A percentile compares a stretch with the other conserved stretches of the same genome.
Conservation (phyloP, 2,329 filamentous ascomycete species). For the Clonostachys rosea region DNA sequence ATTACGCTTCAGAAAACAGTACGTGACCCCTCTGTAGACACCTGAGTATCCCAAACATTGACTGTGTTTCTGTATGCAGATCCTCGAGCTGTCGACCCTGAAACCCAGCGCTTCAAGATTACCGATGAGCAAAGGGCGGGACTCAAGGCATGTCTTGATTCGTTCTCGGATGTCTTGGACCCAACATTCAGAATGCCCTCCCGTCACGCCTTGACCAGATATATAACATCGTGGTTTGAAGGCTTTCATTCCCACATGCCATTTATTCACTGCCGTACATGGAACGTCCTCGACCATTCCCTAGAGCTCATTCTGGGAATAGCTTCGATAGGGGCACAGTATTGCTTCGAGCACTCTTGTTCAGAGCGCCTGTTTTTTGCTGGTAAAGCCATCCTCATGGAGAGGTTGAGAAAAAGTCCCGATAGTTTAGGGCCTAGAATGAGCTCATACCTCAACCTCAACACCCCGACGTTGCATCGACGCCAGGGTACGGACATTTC, state of each 20-base stretch:
- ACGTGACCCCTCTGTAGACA: not conserved
- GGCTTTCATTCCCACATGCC: constrained; percentile 30
- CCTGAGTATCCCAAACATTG: too few relatives aligned
- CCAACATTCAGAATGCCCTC: constrained; percentile 24
- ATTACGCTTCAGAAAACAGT: not conserved
- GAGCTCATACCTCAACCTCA: constrained; percentile 12
- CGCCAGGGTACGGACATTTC: not conserved
- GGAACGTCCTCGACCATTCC: constrained; percentile 19
- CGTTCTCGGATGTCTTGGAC: constrained; percentile 18
- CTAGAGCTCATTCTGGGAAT: constrained; percentile 24
- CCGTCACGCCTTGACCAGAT: constrained; percentile 25
- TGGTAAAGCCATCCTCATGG: constrained; percentile 20
- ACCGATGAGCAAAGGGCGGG: constrained; percentile 24
- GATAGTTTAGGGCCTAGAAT: constrained; percentile 16
- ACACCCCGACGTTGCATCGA: not conserved
- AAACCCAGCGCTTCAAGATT: constrained; percentile 15
- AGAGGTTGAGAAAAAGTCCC: constrained; percentile 15
- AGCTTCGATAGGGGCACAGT: constrained; percentile 26
- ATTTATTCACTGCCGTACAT: constrained; percentile 28
- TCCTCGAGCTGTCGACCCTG: constrained; percentile 8
- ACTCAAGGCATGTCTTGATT: constrained; percentile 14
- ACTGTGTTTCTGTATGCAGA: constrained; percentile 1
- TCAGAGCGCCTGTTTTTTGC: constrained; percentile 25
- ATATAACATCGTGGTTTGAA: constrained; percentile 26
- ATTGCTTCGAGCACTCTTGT: constrained; percentile 27